A percentile compares a stretch with the other conserved stretches of the same genome.
These are phyloP conservation scores for Phytophthora pisi DNA, from an alignment of 352 stramenopile species.

Conservation along the genomic window DNA sequence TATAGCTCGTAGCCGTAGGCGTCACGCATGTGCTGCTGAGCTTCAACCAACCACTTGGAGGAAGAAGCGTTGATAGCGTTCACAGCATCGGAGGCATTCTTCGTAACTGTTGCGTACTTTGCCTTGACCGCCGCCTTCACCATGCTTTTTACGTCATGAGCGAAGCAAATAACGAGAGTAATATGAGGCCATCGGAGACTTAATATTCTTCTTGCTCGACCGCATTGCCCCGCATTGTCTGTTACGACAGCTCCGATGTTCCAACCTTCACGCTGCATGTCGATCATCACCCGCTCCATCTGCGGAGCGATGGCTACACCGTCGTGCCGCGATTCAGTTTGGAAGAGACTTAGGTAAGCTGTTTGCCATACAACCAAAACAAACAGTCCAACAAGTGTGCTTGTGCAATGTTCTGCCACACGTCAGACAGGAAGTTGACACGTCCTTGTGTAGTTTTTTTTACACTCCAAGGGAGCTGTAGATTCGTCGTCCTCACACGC, in stretches of 20 bases:
- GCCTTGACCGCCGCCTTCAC: slow-evolving; percentile 15
- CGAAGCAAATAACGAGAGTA: slow-evolving; percentile 14
- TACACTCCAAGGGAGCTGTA: background rate
- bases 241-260: slow-evolving; percentile 13
- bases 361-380: background rate
- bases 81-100: slow-evolving; percentile 15
- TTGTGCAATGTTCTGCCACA: background rate
- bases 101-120: slow-evolving; percentile 5
- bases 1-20: slow-evolving; percentile 8
- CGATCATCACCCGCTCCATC: slow-evolving; percentile 2
- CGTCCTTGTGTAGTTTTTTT: background rate
- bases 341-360: background rate
- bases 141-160: slow-evolving; percentile 20
- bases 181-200: slow-evolving; percentile 13
- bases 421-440: background rate
- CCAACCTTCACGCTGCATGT: slow-evolving; percentile 2
- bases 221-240: slow-evolving; percentile 21
- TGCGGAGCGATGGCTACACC: slow-evolving; percentile 8
- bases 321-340: slow-evolving; percentile 1
- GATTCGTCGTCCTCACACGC: background rate
- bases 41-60: slow-evolving; percentile 13
- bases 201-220: slow-evolving; percentile 6
- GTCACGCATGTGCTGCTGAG: slow-evolving; percentile 5
- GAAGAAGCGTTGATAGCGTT: slow-evolving; percentile 8
- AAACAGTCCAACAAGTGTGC: background rate